Evolutionary conservation across 305 asterid species (phyloP).

Genomic region (Ajuga reptans): DNA sequence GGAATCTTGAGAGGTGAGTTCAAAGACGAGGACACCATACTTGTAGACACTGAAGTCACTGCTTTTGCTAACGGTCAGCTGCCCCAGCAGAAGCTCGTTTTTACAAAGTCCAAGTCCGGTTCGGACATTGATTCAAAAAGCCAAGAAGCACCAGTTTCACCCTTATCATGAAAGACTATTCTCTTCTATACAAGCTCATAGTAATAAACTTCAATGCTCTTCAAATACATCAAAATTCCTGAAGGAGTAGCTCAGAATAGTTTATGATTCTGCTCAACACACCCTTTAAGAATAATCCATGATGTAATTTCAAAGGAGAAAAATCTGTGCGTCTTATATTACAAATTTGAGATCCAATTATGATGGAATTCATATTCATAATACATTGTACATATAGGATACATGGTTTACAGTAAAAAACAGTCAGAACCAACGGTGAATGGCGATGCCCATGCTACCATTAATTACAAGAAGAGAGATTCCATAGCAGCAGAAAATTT

Average conservation of each 20-base stretch:
- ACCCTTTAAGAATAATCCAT: too few species aligned
- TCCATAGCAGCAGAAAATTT: background rate
- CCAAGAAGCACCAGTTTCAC: constrained; percentile 44
- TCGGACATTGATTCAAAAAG: constrained; percentile 35
- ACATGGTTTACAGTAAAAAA: background rate
- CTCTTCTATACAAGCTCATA: too few species aligned
- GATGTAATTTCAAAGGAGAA: background rate
- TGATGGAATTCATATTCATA: too few species aligned
- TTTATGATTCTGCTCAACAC: too few species aligned
- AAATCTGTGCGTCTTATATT: too few species aligned
- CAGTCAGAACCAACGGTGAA: background rate
- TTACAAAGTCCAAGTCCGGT: constrained; percentile 36
- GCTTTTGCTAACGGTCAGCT: constrained; percentile 72
- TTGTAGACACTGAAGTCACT: constrained; percentile 60
- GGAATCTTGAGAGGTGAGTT: constrained; percentile 81
- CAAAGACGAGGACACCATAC: constrained; percentile 64
- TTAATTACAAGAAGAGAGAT: background rate
- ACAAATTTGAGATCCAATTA: too few species aligned
- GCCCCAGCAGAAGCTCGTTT: constrained; percentile 77
- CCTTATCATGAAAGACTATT: constrained; percentile 19
- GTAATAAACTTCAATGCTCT: too few species aligned
- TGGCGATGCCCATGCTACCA: too few species aligned
- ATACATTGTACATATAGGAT: background rate
- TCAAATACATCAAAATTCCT: too few species aligned
- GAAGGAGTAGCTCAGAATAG: too few species aligned